Conservation (phyloP, 139 green algal genomes). For the Ulvella scutata region DNA sequence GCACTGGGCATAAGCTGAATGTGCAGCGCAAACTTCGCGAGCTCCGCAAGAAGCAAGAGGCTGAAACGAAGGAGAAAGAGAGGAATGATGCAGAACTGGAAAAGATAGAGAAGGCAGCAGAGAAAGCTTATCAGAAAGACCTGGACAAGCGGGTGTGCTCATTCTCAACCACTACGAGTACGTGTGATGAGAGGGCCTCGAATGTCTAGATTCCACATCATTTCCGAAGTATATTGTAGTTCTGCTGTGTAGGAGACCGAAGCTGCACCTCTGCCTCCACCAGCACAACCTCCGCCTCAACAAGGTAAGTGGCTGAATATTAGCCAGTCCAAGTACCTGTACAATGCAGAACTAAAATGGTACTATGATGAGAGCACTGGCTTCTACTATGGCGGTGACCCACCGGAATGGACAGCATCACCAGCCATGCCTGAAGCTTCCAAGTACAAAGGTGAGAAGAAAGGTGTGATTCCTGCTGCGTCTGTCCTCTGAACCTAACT, state of each 20-base stretch:
- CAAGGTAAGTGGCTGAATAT: not conserved
- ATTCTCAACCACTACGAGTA: no score
- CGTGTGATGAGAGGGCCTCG: no score
- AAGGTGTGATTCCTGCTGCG: not conserved
- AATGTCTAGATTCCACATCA: no score
- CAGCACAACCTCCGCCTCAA: not conserved
- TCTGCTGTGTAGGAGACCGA: not conserved
- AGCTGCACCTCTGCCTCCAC: not conserved
- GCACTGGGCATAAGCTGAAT: conserved; percentile 26
- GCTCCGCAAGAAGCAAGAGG: not conserved
- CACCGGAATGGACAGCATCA: conserved; percentile 32
- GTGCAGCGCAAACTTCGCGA: conserved; percentile 8
- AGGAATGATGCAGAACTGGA: not conserved
- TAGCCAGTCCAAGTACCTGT: not conserved
- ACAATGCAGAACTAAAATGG: conserved; percentile 16
- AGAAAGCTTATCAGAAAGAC: not conserved
- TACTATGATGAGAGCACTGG: conserved; percentile 48
- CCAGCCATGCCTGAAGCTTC: conserved; percentile 34
- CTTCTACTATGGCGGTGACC: conserved; percentile 64
- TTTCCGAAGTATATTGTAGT: no score
- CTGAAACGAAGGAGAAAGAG: not conserved
- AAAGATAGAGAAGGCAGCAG: not conserved
- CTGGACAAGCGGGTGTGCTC: not conserved
- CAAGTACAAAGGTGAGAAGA: conserved; percentile 13
- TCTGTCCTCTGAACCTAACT: not conserved